Percentiles rank a stretch among this genome's conserved stretches.
These are phyloP conservation scores for Gryganskiella cystojenkinii DNA, from an alignment of 192 early-diverging fungal genomes.

Conservation along the genomic window DNA sequence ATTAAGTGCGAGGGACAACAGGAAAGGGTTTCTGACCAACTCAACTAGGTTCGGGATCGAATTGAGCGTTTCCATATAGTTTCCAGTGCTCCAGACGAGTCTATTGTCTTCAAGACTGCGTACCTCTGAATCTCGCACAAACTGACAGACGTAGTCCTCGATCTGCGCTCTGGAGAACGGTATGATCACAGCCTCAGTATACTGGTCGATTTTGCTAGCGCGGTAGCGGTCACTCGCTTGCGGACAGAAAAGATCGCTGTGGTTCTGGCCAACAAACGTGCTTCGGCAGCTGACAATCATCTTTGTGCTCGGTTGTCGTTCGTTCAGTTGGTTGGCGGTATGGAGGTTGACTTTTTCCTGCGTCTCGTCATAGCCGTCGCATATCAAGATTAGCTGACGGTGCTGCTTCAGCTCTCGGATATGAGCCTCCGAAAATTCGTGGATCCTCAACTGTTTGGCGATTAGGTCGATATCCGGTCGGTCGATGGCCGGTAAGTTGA, in stretches of 20 bases:
- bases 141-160: not conserved
- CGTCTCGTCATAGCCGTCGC: constrained; percentile 1
- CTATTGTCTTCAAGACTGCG: not conserved
- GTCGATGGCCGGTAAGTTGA: not conserved
- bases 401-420: not conserved
- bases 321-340: not conserved
- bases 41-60: constrained; percentile 7
- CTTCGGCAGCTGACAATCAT: not conserved
- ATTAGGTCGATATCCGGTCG: not conserved
- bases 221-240: not conserved
- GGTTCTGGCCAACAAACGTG: not conserved
- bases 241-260: not conserved
- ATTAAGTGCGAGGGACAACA: constrained; percentile 4
- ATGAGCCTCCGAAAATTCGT: not conserved
- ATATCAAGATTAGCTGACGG: not conserved
- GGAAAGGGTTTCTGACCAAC: constrained; percentile 10
- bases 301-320: not conserved
- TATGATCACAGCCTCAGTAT: not conserved
- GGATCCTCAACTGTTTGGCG: not conserved
- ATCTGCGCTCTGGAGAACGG: not conserved
- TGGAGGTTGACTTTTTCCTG: not conserved
- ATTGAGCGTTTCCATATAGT: not conserved
- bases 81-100: not conserved
- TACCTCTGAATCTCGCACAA: constrained; percentile 14
- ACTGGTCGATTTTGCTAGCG: not conserved